phyloP scores from a whole-genome alignment of 768 basidiomycete genomes.

The Hygrocybe coccinea region DNA sequence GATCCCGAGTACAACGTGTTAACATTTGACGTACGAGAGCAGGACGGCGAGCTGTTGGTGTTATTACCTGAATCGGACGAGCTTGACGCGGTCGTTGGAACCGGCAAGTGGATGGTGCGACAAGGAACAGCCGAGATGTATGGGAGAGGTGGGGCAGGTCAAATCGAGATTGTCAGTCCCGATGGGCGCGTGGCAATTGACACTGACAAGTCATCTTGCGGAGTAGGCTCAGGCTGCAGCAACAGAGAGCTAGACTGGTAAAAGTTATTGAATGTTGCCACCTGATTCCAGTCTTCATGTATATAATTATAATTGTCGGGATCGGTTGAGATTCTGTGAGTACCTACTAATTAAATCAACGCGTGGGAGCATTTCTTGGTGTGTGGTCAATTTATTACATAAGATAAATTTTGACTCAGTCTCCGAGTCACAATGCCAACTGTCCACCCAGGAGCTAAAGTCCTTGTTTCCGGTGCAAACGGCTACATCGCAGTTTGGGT shows the following conservation, averaged over 20 bases:
- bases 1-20: conserved; percentile 57
- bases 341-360: too few species aligned
- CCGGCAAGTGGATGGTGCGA: background rate
- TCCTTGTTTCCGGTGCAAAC: conserved; percentile 57
- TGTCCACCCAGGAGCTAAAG: conserved; percentile 25
- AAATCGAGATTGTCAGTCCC: background rate
- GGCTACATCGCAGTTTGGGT: conserved; percentile 61
- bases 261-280: background rate
- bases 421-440: conserved; percentile 24
- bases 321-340: too few species aligned
- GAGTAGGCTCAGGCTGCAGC: background rate
- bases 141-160: background rate
- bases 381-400: background rate
- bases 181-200: background rate
- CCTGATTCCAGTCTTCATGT: too few species aligned
- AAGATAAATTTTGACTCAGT: background rate
- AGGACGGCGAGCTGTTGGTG: background rate
- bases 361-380: too few species aligned
- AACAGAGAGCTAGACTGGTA: background rate
- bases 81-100: background rate
- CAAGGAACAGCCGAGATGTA: background rate
- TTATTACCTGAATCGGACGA: background rate
- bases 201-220: background rate
- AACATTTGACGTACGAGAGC: conserved; percentile 51
- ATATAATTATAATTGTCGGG: too few species aligned